Base-by-base conservation (phyloP, 495 filamentous ascomycete genomes). In the Penicillium longicatenatum region DNA sequence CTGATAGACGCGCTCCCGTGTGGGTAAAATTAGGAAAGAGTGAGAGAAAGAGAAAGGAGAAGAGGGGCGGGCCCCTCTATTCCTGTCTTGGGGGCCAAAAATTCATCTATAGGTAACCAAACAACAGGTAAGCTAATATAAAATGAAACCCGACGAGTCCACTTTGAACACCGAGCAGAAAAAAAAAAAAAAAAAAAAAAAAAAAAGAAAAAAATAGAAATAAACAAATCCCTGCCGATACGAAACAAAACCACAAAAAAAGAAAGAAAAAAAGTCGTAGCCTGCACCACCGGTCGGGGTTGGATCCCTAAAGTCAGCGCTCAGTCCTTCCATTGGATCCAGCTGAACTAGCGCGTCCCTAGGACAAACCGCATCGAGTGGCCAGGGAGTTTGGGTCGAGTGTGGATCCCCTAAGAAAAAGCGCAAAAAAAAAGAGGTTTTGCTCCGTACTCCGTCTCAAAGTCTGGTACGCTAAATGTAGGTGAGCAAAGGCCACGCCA, bases 1-100 rank as follows among this genome's bases (percentile, higher is more conserved):
- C 59, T 64, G 66, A 64, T 69, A 68, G 64, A 65, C 67, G 67
- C 67, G 64, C 64, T 67, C 61, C 67, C 64, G 67, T 65, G 67
- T 68, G 67, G 67, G 41, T 69, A 61, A 54, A n/a, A 39, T n/a
- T n/a, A 39, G 14, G 16, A 42, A 22, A 26, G 39, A 26, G 51
- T 24, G 31, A n/a, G 5, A 49, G 39, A 26, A 50, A 31, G 31
- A n/a, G 5, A 49, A 48, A 58, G 48, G 41, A 52, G 20, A 24
- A 31, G 29, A 31, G 39, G 10, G 17, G 24, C 26, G 51, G 44
- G 31, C 31, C 31, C 31, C 31, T 35, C 31, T 3, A 35, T 35
- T 35, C 31, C 37, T 39, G 5, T 37, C 14, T n/a, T 17, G 46
- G 46, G 9, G 24, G 14, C 17, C 21, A 44, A 57, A 45, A 39